Conservation (phyloP, 768 basidiomycete genomes). For the Lactarius evosmus region DNA sequence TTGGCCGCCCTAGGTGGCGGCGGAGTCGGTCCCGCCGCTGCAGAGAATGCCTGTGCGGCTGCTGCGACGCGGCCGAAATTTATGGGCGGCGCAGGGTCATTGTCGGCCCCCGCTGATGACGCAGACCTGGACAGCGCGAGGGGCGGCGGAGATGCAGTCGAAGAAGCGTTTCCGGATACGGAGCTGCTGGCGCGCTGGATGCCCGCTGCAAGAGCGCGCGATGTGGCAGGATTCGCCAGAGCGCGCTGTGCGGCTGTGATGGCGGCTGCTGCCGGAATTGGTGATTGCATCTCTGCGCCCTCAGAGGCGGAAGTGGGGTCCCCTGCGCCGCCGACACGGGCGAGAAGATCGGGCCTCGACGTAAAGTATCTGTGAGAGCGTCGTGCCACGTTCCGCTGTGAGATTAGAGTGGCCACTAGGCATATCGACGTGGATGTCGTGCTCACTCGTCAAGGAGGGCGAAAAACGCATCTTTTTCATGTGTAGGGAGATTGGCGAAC, state of each 20-base stretch:
- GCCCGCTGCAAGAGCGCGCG: constrained; percentile 11
- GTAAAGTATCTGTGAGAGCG: constrained; percentile 20
- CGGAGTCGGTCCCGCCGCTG: background rate
- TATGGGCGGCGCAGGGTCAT: background rate
- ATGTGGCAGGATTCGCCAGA: constrained; percentile 24
- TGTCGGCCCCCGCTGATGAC: background rate
- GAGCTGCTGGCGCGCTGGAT: constrained; percentile 7
- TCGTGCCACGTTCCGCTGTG: background rate
- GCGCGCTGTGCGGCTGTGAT: constrained; percentile 32
- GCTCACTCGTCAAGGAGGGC: constrained; percentile 71
- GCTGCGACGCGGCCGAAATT: constrained; percentile 13
- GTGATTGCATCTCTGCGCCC: background rate
- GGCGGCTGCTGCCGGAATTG: constrained; percentile 11
- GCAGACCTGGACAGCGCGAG: background rate
- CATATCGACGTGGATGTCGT: constrained; percentile 22
- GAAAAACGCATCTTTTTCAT: constrained; percentile 83
- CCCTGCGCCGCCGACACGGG: constrained; percentile 6
- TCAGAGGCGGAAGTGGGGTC: background rate
- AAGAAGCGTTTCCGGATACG: background rate
- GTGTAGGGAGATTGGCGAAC: constrained; percentile 59
- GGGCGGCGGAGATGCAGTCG: background rate
- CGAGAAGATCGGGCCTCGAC: constrained; percentile 28
- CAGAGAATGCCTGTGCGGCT: constrained; percentile 21
- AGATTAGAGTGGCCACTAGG: background rate
- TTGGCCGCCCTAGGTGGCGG: background rate